A percentile compares a stretch with the other conserved stretches of the same genome.
These are phyloP conservation scores for Suillus lakei DNA, from an alignment of 768 basidiomycete genomes.

Conservation along the genomic window DNA sequence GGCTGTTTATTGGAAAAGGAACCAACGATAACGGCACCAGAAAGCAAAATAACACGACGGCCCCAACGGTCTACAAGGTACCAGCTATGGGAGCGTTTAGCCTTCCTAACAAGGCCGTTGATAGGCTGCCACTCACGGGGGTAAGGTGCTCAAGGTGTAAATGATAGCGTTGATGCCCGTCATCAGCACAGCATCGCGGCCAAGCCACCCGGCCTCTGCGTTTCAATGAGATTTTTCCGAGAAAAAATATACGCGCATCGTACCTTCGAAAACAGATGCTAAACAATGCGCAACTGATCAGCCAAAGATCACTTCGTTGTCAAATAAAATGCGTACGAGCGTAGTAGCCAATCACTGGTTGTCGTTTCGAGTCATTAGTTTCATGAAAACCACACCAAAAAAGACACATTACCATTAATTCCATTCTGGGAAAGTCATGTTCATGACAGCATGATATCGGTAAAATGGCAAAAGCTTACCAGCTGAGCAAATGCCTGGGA, in stretches of 20 bases:
- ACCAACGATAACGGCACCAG: constrained; percentile 79
- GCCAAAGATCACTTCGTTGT: constrained; percentile 1
- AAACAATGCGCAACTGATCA: constrained; percentile 14
- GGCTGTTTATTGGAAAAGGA: constrained; percentile 8
- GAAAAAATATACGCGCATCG: constrained; percentile 7
- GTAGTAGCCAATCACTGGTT: constrained; percentile 88
- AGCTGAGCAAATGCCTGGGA: constrained; percentile 96
- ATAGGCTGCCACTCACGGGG: constrained; percentile 62
- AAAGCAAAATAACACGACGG: constrained; percentile 82
- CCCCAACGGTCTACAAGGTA: constrained; percentile 94
- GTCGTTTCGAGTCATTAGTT: neutral
- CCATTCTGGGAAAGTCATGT: constrained; percentile 66
- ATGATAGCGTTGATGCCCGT: constrained; percentile 91
- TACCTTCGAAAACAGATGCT: constrained; percentile 94
- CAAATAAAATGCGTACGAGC: constrained; percentile 64
- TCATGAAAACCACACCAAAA: constrained; percentile 15
- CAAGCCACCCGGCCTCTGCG: constrained; percentile 93
- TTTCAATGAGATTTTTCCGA: constrained; percentile 8
- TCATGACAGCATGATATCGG: constrained; percentile 3
- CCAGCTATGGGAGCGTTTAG: constrained; percentile 61
- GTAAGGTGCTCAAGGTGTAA: constrained; percentile 79
- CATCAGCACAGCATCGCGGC: constrained; percentile 93
- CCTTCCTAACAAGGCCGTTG: neutral
- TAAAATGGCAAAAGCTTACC: constrained; percentile 47
- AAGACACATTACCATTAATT: constrained; percentile 74